phyloP scores from a whole-genome alignment of 495 filamentous ascomycete genomes.

The Penicillium parvum region DNA sequence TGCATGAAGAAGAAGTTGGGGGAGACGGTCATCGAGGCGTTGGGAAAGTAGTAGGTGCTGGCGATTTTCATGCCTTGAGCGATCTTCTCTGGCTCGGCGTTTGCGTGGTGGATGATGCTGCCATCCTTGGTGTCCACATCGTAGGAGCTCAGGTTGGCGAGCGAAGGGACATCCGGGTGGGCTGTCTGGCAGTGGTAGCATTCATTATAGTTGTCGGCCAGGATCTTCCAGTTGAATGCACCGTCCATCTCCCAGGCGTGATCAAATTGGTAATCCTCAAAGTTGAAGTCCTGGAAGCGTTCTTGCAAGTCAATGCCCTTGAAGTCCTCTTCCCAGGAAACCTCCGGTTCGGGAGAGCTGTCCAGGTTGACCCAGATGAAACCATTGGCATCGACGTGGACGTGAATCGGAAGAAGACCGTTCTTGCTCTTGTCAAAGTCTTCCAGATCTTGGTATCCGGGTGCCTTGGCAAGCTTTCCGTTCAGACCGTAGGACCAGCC shows the following conservation, averaged over 20 bases:
- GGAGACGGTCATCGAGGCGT: conserved; percentile 40
- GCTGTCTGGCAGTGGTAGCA: conserved; percentile 43
- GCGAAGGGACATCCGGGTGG: conserved; percentile 35
- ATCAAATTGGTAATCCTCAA: conserved; percentile 45
- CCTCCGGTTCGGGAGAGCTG: conserved; percentile 33
- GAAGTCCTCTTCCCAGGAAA: conserved; percentile 41
- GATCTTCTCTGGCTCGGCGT: conserved; percentile 31
- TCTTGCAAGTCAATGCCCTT: conserved; percentile 33
- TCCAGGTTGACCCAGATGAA: conserved; percentile 53
- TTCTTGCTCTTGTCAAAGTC: conserved; percentile 55
- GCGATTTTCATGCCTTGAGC: conserved; percentile 26
- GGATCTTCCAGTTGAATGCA: conserved; percentile 50
- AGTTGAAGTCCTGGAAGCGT: conserved; percentile 35
- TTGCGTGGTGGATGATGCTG: conserved; percentile 33
- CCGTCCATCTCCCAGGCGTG: conserved; percentile 44
- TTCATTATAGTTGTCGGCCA: conserved; percentile 48
- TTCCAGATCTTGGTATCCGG: conserved; percentile 48
- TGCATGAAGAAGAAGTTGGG: conserved; percentile 47
- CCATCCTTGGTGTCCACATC: conserved; percentile 28
- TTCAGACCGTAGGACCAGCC: conserved; percentile 57
- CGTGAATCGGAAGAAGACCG: conserved; percentile 41
- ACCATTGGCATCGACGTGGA: conserved; percentile 43
- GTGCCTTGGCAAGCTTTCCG: conserved; percentile 57
- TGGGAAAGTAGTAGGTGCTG: conserved; percentile 45
- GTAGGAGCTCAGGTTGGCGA: conserved; percentile 36